These are phyloP conservation scores for Zizania palustris DNA, from an alignment of 202 grass and related monocot species.

Conservation along the genomic window DNA sequence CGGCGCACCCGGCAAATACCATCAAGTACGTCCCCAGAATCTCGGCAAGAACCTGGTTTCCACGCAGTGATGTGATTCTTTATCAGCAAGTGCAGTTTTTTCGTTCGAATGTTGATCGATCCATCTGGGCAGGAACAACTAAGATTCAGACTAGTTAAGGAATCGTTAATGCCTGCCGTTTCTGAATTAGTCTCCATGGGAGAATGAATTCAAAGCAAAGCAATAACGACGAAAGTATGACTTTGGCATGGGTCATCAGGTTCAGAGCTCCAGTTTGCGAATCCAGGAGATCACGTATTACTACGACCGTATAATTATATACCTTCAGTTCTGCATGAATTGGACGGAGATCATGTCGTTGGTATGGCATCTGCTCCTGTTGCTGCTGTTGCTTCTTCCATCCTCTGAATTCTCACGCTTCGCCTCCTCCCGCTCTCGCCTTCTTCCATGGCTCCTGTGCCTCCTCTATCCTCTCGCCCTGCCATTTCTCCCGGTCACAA, in stretches of 20 bases:
- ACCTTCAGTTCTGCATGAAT: conserved; percentile 77
- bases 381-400: not conserved
- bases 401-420: conserved; percentile 14
- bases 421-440: too few species aligned
- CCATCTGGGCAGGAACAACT: too few species aligned
- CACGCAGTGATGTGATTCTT: too few species aligned
- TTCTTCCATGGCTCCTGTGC: too few species aligned
- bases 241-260: not conserved
- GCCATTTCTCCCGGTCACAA: conserved; percentile 22
- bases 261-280: not conserved
- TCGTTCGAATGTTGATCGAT: not conserved
- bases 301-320: not conserved
- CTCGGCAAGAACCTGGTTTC: conserved; percentile 52
- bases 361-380: conserved; percentile 4
- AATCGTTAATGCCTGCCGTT: not conserved
- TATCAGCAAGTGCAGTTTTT: not conserved
- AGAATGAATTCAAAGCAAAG: not conserved
- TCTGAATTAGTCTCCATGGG: not conserved
- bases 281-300: too few species aligned
- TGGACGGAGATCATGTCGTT: conserved; percentile 48
- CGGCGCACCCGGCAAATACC: conserved; percentile 65
- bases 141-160: not conserved
- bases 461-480: not conserved
- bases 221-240: not conserved
- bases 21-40: conserved; percentile 64